Base-by-base conservation (phyloP, 129 eudicot genomes). In the Apium graveolens region DNA sequence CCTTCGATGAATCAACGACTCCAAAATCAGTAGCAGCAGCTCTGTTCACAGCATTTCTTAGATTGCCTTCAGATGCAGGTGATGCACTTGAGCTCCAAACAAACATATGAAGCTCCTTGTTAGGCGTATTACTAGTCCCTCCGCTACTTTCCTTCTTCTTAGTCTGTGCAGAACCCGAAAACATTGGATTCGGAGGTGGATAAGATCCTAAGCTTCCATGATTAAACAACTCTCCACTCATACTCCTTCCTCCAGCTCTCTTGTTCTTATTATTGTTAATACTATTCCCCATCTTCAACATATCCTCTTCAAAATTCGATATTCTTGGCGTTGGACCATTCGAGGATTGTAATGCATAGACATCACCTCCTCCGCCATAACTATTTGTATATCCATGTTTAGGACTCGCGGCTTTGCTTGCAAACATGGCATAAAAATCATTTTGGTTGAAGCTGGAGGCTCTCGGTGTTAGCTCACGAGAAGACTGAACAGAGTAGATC, bases 81-180 rank as follows among this genome's bases (percentile, higher is more conserved):
- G 98, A 95, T 24, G 91, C 93, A 82, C 90, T 95, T 49, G 98
- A 95, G 77, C 98, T 95, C 98, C 98, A 95, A 45, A 95, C 96
- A 86, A 88, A 95, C 98, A 95, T 95, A 76, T 95, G 96, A 34
- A 91, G 88, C 53, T 95, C 97, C 66, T 95, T 95, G 17, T 82
- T 88, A 34, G 89, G 87, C 45, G 72, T 80, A 17, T 79, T 78
- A 76, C 80, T n/a, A 26, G 68, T 26, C 68, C 32, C 70, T 41
- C 75, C 82, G 9, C 84, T 82, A 35, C 84, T 70, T 11, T 88
- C 96, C 73, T 85, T 81, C 80, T 79, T 89, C 86, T 80, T 85
- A 7, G 70, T 70, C 4, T 72, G 76, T 71, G 83, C 49, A 3
- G 86, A 75, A 31, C 85, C 94, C 42, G 94, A 84, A 79, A 95